Conservation (phyloP, 2,329 filamentous ascomycete species). For the Pseudogymnoascus sp. region DNA sequence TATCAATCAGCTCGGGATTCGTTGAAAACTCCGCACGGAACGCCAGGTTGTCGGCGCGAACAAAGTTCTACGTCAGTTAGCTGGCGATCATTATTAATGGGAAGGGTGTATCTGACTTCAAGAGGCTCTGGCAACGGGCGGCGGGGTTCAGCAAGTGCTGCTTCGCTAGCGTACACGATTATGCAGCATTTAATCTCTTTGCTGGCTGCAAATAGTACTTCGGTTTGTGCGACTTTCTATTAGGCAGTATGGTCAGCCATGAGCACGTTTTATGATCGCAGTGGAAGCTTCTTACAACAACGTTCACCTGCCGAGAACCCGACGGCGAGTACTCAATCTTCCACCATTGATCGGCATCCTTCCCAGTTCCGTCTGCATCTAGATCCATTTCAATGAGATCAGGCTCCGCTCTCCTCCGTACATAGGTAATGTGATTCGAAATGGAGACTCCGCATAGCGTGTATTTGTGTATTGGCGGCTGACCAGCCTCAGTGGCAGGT, state of each 20-base stretch:
- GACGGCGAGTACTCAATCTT: constrained; percentile 40
- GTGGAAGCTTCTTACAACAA: constrained; percentile 39
- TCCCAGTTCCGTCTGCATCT: constrained; percentile 25
- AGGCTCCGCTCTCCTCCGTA: constrained; percentile 41
- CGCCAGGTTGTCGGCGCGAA: constrained; percentile 45
- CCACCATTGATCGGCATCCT: constrained; percentile 49
- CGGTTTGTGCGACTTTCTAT: constrained; percentile 44
- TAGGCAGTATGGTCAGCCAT: neutral
- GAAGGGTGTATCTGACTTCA: constrained; percentile 28
- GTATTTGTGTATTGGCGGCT: constrained; percentile 35
- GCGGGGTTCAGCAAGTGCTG: constrained; percentile 35
- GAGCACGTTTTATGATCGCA: neutral
- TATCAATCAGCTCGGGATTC: neutral
- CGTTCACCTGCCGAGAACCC: constrained; percentile 39
- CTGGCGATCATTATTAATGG: neutral
- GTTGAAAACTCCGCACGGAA: constrained; percentile 44
- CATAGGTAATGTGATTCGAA: constrained; percentile 42
- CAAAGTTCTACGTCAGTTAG: constrained; percentile 38
- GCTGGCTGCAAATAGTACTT: constrained; percentile 42
- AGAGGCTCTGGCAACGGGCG: constrained; percentile 36
- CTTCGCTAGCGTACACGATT: constrained; percentile 49
- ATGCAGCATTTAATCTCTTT: constrained; percentile 43
- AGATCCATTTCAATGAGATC: constrained; percentile 39
- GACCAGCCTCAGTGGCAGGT: constrained; percentile 21
- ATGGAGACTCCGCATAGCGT: constrained; percentile 47